phyloP scores from a whole-genome alignment of 768 basidiomycete species.

The Termitomyces sp. region DNA sequence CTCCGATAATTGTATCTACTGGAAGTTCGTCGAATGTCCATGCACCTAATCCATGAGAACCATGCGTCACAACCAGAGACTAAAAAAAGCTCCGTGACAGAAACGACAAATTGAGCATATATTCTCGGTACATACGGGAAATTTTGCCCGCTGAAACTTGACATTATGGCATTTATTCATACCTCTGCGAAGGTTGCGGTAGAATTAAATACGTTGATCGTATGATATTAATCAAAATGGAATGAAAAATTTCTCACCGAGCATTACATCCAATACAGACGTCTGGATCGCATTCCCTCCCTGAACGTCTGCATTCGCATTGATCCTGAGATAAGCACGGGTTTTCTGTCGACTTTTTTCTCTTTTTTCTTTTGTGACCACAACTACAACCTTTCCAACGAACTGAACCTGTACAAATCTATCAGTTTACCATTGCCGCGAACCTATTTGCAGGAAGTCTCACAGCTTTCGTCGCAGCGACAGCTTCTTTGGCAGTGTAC shows the following conservation, averaged over 20 bases:
- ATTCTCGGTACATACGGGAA: constrained; percentile 8
- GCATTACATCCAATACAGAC: constrained; percentile 40
- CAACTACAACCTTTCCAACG: constrained; percentile 39
- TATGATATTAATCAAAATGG: not conserved
- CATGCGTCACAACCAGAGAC: constrained; percentile 28
- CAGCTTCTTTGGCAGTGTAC: constrained; percentile 44
- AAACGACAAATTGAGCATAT: not conserved
- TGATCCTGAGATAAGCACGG: constrained; percentile 10
- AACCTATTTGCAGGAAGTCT: not conserved
- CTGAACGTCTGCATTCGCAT: constrained; percentile 30
- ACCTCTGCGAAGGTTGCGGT: constrained; percentile 9
- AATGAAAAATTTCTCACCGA: constrained; percentile 19
- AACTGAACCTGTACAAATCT: constrained; percentile 26
- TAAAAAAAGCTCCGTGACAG: constrained; percentile 11
- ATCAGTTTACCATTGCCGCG: not conserved
- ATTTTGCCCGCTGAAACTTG: constrained; percentile 16
- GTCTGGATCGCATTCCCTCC: constrained; percentile 50
- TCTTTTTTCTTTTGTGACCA: constrained; percentile 15
- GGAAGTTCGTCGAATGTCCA: constrained; percentile 25
- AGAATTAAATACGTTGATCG: not conserved
- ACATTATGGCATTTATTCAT: constrained; percentile 12
- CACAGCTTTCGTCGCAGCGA: constrained; percentile 28
- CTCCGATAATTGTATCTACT: constrained; percentile 17
- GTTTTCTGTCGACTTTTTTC: constrained; percentile 2
- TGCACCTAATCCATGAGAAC: constrained; percentile 38